A percentile compares a stretch with the other conserved stretches of the same genome.
These are phyloP conservation scores for Ramaria rubella DNA, from an alignment of 768 basidiomycete species.

Conservation along the genomic window DNA sequence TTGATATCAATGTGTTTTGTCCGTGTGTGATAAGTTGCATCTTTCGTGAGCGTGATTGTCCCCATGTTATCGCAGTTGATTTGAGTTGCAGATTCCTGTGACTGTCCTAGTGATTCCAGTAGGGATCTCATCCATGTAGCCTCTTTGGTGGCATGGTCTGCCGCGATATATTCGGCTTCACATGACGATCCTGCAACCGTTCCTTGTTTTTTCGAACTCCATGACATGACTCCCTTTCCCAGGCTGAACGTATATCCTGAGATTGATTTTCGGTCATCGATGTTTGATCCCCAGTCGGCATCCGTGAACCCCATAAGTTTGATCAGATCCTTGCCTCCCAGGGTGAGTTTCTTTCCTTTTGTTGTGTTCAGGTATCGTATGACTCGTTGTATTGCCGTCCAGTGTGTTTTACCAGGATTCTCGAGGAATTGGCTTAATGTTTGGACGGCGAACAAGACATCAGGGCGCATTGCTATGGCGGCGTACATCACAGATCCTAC, in stretches of 20 bases:
- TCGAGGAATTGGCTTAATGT: too few relatives aligned
- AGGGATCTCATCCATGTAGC: conserved; percentile 9
- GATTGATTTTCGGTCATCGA: conserved; percentile 18
- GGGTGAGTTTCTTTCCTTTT: too few relatives aligned
- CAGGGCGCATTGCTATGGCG: too few relatives aligned
- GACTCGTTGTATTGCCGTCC: too few relatives aligned
- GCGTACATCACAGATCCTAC: too few relatives aligned
- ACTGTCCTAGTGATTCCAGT: neutral
- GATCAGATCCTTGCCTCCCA: too few relatives aligned
- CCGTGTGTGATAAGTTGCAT: conserved; percentile 18
- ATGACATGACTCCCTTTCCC: conserved; percentile 15
- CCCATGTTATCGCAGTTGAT: conserved; percentile 14
- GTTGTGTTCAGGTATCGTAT: too few relatives aligned
- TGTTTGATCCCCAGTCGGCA: too few relatives aligned
- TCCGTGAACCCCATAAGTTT: too few relatives aligned
- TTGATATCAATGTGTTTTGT: conserved; percentile 27
- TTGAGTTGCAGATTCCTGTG: neutral
- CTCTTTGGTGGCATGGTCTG: conserved; percentile 12
- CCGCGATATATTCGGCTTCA: conserved; percentile 16
- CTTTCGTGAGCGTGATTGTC: conserved; percentile 12
- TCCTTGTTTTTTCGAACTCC: conserved; percentile 18
- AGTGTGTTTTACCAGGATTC: too few relatives aligned
- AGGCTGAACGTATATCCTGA: conserved; percentile 20
- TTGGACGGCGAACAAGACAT: too few relatives aligned
- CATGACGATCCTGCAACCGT: conserved; percentile 13